Percentiles rank a stretch among this genome's conserved stretches.
phyloP scores from a whole-genome alignment of 202 grass and related monocot genomes.

The Bolboschoenoplectus hybrid region DNA sequence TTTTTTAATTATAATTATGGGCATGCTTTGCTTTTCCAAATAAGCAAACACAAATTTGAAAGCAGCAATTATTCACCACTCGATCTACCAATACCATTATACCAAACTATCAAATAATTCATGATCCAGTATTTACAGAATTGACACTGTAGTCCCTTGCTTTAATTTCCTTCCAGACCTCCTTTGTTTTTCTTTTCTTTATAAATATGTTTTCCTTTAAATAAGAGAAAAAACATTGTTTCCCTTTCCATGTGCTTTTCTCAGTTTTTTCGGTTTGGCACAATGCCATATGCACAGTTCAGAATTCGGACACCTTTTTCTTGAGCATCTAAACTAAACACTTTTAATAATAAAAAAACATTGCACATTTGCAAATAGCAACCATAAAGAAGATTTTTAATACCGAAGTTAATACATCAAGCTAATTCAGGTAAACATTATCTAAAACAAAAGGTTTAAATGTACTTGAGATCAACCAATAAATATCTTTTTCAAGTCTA shows the following conservation, averaged over 20 bases:
- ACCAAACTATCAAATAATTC: slow-evolving; percentile 4
- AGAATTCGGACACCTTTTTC: background rate
- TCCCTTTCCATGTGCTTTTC: background rate
- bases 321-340: background rate
- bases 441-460: background rate
- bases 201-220: slow-evolving; percentile 5
- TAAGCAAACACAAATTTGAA: background rate
- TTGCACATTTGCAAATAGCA: background rate
- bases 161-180: slow-evolving; percentile 8
- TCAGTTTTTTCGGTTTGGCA: background rate
- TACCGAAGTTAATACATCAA: background rate
- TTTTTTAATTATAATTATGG: background rate
- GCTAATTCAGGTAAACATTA: background rate
- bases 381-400: too few relatives aligned
- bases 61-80: background rate
- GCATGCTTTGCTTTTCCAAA: background rate
- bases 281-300: background rate
- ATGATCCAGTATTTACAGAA: background rate
- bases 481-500: background rate
- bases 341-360: background rate
- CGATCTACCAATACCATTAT: background rate
- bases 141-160: background rate
- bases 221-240: background rate
- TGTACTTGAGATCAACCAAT: background rate
- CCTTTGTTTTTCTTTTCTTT: background rate